Base-by-base conservation (phyloP, 140 eudicot genomes). In the Flaveria floridana region DNA sequence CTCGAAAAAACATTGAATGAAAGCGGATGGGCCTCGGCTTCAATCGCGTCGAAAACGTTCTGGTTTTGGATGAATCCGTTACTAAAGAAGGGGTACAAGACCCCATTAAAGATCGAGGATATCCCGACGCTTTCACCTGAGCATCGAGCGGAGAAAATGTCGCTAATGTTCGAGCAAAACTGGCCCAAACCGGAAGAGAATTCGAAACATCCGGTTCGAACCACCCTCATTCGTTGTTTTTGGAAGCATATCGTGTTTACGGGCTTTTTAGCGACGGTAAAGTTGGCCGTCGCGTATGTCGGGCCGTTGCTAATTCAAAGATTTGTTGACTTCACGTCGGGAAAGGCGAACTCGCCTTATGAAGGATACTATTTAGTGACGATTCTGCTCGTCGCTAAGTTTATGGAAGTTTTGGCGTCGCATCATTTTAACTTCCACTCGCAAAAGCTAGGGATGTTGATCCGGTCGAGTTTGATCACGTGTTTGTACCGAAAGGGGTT, bases 391-490 rank as follows among this genome's bases (percentile, higher is more conserved):
- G 56, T 77, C 3, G 74, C 98, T 0, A 92, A 89, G 70, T 7
- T 81, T 8, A 5, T 80, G 0, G 98, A 92, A 48, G 96, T 88
- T 63, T 79, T 92, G 7, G 37, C 86, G 23, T 66, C 89, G 5
- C 96, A 89, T 71, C 98, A 92, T 2, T 92, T 87, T 74, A 86
- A 74, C 19, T 92, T 92, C 61, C 80, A 81, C 21, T 81, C 96
- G 7, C 79, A 82, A 39, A 87, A 88, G 56, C 86, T 87, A n/a
- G 96, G 98, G 66, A 86, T 90, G 98, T 77, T 83, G 13, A 90
- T 90, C 5, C 80, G 96, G 20, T 84, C 89, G 25, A 79, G 87
- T 0, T 59, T 92, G 25, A 85, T 93, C 11, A 79, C 97, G 2
- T 66, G 86, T 16, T 57, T 93, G 16, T 93, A 89, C 70, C 85